These are phyloP conservation scores for Dothistroma pini DNA, from an alignment of 2,329 filamentous ascomycete species.

Conservation along the genomic window DNA sequence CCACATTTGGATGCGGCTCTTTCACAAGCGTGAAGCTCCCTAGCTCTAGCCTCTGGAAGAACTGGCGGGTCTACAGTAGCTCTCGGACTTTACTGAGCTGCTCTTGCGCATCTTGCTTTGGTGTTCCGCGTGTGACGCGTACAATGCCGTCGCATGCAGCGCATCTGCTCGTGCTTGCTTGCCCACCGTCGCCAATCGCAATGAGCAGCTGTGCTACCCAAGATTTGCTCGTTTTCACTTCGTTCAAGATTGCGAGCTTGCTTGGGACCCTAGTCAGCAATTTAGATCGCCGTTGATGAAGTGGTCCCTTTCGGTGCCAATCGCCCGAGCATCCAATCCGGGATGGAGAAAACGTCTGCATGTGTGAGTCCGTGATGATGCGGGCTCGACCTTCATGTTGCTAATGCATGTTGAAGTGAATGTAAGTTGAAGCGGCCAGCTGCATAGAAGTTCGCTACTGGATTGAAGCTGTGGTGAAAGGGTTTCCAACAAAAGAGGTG, in stretches of 20 bases:
- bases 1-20: constrained; percentile 1
- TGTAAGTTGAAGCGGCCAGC: background rate
- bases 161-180: background rate
- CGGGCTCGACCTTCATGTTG: too few species aligned
- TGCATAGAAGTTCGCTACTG: background rate
- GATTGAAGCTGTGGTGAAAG: background rate
- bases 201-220: background rate
- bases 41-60: background rate
- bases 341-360: background rate
- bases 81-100: background rate
- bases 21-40: background rate
- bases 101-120: background rate
- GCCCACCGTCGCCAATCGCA: background rate
- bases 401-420: background rate
- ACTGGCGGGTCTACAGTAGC: constrained; percentile 1
- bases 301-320: background rate
- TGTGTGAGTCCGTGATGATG: background rate
- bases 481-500: too few species aligned
- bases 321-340: background rate
- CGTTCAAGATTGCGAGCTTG: background rate
- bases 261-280: background rate
- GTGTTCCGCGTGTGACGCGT: background rate
- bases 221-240: background rate
- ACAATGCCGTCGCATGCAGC: background rate
- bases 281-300: background rate